Evolutionary conservation across 371 early-diverging fungal species (phyloP), one percentile per base, ranked within the genome.

Genomic region (Mucor mucedo): DNA sequence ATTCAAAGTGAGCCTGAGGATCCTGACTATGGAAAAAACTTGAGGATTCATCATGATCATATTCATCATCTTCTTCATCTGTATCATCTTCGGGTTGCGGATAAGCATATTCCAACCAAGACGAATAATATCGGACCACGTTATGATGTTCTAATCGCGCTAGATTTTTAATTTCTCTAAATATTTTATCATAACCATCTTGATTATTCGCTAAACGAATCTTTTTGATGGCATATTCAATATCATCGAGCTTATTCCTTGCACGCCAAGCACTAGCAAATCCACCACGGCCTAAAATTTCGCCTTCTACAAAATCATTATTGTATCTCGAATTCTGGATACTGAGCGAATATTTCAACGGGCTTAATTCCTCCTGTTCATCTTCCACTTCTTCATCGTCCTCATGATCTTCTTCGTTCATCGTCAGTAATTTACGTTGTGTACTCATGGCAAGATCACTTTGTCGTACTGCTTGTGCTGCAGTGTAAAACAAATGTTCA

Each of bases 101-200:
- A 7, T 9, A 35, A 2, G 61, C 82, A 65, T 87, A 84, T 75
- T 97, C 97, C 8, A 97, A 71, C 98, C 98, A 98, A 32, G 94
- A 92, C n/a, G 89, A 84, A 68, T 92, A 94, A 73, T 98, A 98
- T 7, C 98, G 82, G 39, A 97, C 91, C 33, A 97, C 93, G 64
- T 97, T 95, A 30, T 83, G 87, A 75, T 98, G 97, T 61, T 92
- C 85, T 42, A 98, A 72, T 13, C 91, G 78, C 4, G 98, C 95
- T 52, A 95, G 83, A 39, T 89, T 87, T 68, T 94, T 96, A 56
- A 95, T 95, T 73, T 98, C 98, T 6, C 97, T 83, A 62, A 97
- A 84, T 27, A 93, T 93, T 78, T 92, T 91, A 49, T 88, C 88
- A 47, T 86, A 85, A 10, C 60, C 48, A 1, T 48, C 45, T 6